Percentiles rank a stretch among this genome's conserved stretches.
These are phyloP conservation scores for Tubosaeta sp. DNA, from an alignment of 768 basidiomycete species.

Conservation along the genomic window DNA sequence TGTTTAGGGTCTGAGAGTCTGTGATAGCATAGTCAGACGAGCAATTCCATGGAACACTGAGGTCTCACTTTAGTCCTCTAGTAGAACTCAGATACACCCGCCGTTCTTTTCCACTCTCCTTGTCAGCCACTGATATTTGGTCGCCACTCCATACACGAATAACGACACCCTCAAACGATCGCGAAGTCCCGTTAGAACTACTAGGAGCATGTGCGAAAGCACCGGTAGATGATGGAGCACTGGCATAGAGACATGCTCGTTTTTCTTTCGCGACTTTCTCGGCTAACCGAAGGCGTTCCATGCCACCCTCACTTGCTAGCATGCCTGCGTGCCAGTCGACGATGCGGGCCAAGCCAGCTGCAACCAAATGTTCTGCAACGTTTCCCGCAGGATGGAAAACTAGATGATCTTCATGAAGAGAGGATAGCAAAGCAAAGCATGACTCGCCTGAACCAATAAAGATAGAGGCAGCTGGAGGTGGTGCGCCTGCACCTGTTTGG, in stretches of 20 bases:
- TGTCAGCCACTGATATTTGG: constrained; percentile 77
- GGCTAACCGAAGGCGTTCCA: constrained; percentile 83
- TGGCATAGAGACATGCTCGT: constrained; percentile 65
- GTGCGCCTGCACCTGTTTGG: constrained; percentile 50
- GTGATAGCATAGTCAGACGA: constrained; percentile 4
- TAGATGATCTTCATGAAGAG: constrained; percentile 20
- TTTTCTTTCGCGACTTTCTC: constrained; percentile 80
- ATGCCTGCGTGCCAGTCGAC: constrained; percentile 99
- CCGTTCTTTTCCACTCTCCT: constrained; percentile 69
- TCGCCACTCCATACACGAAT: constrained; percentile 90
- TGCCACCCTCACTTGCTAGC: constrained; percentile 75
- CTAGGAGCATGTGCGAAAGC: constrained; percentile 45
- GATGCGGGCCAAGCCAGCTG: constrained; percentile 81
- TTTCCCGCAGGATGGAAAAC: constrained; percentile 92
- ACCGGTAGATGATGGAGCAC: constrained; percentile 35
- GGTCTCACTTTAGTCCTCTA: constrained; percentile 69
- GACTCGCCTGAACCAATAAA: constrained; percentile 81
- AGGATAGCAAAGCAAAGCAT: background rate
- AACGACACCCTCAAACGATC: constrained; percentile 77
- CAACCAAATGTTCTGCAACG: constrained; percentile 85
- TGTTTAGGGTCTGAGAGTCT: constrained; percentile 85
- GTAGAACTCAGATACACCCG: constrained; percentile 87
- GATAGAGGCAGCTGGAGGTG: constrained; percentile 68
- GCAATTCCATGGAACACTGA: background rate
- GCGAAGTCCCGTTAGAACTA: constrained; percentile 39